Evolutionary conservation across 2,329 filamentous ascomycete species (phyloP).

Genomic region (Bipolaris bicolor): DNA sequence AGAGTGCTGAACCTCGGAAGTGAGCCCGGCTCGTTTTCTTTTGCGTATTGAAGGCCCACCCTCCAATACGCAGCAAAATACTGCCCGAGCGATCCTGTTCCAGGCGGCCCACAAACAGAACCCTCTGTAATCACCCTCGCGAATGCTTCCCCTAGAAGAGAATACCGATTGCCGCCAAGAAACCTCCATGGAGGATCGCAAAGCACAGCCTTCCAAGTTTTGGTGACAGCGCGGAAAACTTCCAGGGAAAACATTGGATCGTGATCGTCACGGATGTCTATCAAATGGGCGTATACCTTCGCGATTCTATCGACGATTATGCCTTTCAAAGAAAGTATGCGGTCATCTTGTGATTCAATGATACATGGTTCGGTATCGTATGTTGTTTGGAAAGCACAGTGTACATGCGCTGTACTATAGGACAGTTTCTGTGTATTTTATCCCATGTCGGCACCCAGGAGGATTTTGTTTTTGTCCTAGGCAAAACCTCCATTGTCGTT

Average conservation of each 20-base stretch:
- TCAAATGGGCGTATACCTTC: not conserved
- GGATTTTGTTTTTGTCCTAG: not conserved
- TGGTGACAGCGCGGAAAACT: constrained; percentile 1
- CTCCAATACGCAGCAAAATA: constrained; percentile 5
- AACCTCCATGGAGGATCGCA: not conserved
- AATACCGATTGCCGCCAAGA: not conserved
- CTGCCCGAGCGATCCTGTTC: not conserved
- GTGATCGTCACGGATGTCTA: not conserved
- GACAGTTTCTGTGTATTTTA: not conserved
- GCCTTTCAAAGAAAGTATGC: constrained; percentile 6
- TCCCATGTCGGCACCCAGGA: constrained; percentile 11
- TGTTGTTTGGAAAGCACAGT: not conserved
- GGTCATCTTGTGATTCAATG: constrained; percentile 3
- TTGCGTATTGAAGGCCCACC: not conserved
- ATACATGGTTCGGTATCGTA: not conserved
- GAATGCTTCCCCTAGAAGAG: constrained; percentile 7
- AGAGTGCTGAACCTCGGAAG: not conserved
- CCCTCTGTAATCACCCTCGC: not conserved
- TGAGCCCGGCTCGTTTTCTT: not conserved
- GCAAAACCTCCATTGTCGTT: not conserved
- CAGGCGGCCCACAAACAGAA: not conserved
- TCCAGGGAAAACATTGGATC: constrained; percentile 1
- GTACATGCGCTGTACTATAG: not conserved
- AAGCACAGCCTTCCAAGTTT: not conserved
- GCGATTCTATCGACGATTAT: constrained; percentile 1